phyloP scores from a whole-genome alignment of 257 asterid species.

The Solanum stenotomum region DNA sequence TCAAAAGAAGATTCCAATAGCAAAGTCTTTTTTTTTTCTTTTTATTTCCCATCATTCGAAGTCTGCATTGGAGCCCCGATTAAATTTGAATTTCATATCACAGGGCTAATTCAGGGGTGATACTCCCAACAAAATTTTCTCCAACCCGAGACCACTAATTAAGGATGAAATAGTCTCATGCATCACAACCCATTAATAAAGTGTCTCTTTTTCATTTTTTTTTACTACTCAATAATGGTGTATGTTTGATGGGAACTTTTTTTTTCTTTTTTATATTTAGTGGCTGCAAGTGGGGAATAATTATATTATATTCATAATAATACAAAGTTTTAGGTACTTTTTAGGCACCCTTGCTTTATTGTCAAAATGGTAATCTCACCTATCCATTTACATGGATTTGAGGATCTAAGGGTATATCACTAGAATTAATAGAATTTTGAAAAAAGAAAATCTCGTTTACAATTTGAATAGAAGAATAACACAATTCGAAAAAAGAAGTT shows the following conservation, averaged over 20 bases:
- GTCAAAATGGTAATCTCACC: neutral
- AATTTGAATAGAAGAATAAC: neutral
- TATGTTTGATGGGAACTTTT: neutral
- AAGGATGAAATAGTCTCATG: rapidly evolving
- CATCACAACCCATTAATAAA: too few relatives aligned
- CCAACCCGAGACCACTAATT: rapidly evolving
- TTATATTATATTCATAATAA: neutral
- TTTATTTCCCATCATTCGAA: too few relatives aligned
- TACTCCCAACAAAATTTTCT: rapidly evolving
- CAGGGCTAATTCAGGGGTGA: too few relatives aligned
- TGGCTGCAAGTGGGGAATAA: neutral
- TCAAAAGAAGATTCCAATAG: neutral
- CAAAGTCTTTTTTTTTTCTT: neutral
- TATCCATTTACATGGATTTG: neutral
- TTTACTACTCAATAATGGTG: neutral
- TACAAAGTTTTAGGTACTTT: neutral
- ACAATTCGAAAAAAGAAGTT: too few relatives aligned
- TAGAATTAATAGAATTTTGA: neutral
- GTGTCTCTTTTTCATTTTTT: neutral
- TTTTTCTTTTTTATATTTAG: neutral
- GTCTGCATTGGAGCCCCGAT: rapidly evolving
- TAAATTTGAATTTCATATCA: too few relatives aligned
- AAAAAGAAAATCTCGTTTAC: neutral
- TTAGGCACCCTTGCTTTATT: neutral
- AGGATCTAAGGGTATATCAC: neutral